Base-by-base conservation (phyloP, 1,284 basidiomycete genomes). In the Ganoderma boninense region DNA sequence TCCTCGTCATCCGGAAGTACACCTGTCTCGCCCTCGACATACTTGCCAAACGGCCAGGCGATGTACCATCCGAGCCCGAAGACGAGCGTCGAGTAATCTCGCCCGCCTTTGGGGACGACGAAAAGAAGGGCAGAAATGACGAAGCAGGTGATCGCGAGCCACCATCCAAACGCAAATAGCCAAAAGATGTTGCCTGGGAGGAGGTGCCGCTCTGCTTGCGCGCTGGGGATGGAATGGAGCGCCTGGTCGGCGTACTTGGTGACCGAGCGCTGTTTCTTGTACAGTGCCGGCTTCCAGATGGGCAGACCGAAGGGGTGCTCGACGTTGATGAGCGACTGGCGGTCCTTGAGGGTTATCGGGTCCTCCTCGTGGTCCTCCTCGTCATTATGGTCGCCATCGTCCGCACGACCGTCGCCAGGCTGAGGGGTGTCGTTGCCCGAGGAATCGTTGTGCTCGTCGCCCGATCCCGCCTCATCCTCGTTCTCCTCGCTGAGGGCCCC, bases 281-380 rank as follows among this genome's bases (percentile, higher is more conserved):
- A 99, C 66, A 99, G 83, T 0, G 98, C 98, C 16, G 98, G 98
- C 82, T 99, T 99, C 98, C 98, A 99, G 79, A 99, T 99, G 60
- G 96, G 98, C 74, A 99, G 87, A 86, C 98, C 98, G 82, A 99
- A 99, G 8, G 98, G 98, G 82, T 99, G 98, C 80, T 98, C 96
- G 79, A 98, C 97, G 83, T 99, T 99, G 82, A 99, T 98, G 76
- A 97, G 93, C 60, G 98, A 98, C 81, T 99, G 98, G 40, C 98
- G 91, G 77, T 99, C 97, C 82, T 95, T 97, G 75, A 99, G 84
- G 0, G 97, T 99, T 76, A 99, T 96, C 49, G 95, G 95, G 76
- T 98, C 96, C 44, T 90, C 91, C n/a, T 91, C 91, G 54, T 85
- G 83, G 40, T 82, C 82, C 4, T 79, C 82, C 6, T 77, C 80